phyloP scores from a whole-genome alignment of 2,329 filamentous ascomycete species.

The Chaetomium strumarium region DNA sequence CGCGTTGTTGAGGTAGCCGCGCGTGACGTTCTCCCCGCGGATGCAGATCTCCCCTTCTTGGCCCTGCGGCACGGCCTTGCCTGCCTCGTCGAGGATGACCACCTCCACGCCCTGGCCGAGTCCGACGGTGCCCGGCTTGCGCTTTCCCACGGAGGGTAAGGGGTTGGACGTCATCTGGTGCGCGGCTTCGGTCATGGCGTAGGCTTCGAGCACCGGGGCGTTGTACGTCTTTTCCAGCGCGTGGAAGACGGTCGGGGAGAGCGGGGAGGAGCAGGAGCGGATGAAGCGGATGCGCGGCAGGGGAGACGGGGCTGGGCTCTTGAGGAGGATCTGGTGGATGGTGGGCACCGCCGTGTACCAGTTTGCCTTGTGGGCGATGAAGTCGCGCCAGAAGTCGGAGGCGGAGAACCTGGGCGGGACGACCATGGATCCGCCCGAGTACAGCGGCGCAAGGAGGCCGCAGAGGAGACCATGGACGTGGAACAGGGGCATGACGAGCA shows the following conservation, averaged over 20 bases:
- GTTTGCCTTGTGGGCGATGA: conserved; percentile 66
- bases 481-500: conserved; percentile 87
- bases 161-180: conserved; percentile 80
- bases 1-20: conserved; percentile 78
- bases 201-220: conserved; percentile 80
- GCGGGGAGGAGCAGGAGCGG: conserved; percentile 76
- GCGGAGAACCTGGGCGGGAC: conserved; percentile 77
- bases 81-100: conserved; percentile 65
- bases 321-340: conserved; percentile 83
- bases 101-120: conserved; percentile 79
- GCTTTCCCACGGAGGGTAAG: conserved; percentile 57
- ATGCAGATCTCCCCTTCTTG: conserved; percentile 78
- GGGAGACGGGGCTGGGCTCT: conserved; percentile 61
- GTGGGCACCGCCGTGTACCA: conserved; percentile 95
- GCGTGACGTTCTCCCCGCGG: conserved; percentile 74
- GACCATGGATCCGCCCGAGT: conserved; percentile 70
- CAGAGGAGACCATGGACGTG: conserved; percentile 86
- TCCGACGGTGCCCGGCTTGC: conserved; percentile 77
- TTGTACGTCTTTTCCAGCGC: conserved; percentile 70
- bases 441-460: conserved; percentile 70
- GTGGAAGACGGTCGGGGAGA: conserved; percentile 75
- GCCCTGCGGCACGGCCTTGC: conserved; percentile 62
- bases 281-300: conserved; percentile 77
- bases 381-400: conserved; percentile 75
- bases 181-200: conserved; percentile 87